These are phyloP conservation scores for Lonicera japonica DNA, from an alignment of 129 eudicot species.

Conservation along the genomic window DNA sequence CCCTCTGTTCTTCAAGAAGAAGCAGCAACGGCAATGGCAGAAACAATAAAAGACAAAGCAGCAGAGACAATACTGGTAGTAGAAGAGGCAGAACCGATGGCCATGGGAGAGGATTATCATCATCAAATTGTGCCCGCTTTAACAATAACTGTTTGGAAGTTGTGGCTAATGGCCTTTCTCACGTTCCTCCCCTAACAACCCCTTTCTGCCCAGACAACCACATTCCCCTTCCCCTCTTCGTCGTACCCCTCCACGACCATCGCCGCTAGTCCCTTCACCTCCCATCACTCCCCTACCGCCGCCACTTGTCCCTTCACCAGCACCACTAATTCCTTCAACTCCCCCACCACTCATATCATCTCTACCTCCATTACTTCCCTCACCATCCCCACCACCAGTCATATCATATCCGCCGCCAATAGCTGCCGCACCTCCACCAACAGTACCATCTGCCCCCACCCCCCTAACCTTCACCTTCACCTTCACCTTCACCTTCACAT, in stretches of 20 bases:
- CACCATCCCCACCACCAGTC: constrained; percentile 23
- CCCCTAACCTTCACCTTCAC: constrained; percentile 15
- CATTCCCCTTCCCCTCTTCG: constrained; percentile 2
- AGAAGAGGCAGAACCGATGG: constrained; percentile 19
- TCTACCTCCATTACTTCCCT: neutral
- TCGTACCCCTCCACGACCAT: constrained; percentile 7
- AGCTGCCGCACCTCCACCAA: constrained; percentile 3
- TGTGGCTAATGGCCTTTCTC: constrained; percentile 71
- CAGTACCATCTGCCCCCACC: no score
- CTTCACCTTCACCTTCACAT: constrained; percentile 29
- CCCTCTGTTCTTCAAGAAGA: constrained; percentile 1
- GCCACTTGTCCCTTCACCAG: constrained; percentile 15
- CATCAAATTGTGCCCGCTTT: constrained; percentile 51
- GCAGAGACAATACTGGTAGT: neutral
- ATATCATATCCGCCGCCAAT: constrained; percentile 8
- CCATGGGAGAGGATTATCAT: constrained; percentile 1
- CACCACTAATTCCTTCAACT: constrained; percentile 21
- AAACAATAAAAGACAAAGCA: constrained; percentile 13
- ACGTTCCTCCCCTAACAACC: constrained; percentile 39
- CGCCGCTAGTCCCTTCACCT: constrained; percentile 19
- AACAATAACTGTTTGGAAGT: constrained; percentile 34
- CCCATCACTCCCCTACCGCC: constrained; percentile 15
- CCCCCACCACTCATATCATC: constrained; percentile 10
- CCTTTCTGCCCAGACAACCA: constrained; percentile 15
- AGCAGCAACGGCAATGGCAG: constrained; percentile 10